A percentile compares a stretch with the other conserved stretches of the same genome.
These are phyloP conservation scores for Raddia guianensis DNA, from an alignment of 176 grass and related monocot genomes.

Conservation along the genomic window DNA sequence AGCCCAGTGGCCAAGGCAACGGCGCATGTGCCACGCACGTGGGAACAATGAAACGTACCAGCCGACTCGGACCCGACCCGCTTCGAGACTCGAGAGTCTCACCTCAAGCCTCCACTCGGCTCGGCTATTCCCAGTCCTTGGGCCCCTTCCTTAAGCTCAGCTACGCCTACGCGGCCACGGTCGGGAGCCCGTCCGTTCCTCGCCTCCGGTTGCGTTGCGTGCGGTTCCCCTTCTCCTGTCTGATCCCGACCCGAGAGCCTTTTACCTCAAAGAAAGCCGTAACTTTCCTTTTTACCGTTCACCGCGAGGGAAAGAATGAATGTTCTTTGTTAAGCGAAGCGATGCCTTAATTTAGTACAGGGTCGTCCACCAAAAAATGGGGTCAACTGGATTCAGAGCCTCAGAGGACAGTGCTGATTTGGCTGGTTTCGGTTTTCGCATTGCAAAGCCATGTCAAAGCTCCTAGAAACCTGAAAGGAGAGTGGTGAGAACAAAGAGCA, in stretches of 20 bases:
- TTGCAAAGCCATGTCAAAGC: too few species aligned
- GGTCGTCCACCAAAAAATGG: neutral
- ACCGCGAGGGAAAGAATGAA: slow-evolving; percentile 5
- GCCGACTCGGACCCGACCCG: neutral
- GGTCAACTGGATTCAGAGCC: neutral
- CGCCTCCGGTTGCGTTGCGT: neutral
- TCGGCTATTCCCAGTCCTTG: too few species aligned
- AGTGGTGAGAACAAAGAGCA: too few species aligned
- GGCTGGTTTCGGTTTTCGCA: too few species aligned
- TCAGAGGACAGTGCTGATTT: too few species aligned
- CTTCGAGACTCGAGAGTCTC: too few species aligned
- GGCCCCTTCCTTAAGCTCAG: too few species aligned
- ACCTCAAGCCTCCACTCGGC: neutral
- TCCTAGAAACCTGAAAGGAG: too few species aligned
- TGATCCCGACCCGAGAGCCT: neutral
- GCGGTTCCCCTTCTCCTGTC: neutral
- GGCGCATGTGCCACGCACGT: slow-evolving; percentile 27
- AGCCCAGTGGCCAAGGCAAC: neutral
- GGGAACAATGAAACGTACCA: neutral
- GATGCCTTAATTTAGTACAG: neutral
- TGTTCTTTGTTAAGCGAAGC: slow-evolving; percentile 15
- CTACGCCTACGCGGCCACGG: too few species aligned
- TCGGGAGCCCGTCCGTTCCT: neutral
- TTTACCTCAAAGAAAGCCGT: neutral
- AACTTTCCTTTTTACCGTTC: neutral